phyloP scores from a whole-genome alignment of 2,329 filamentous ascomycete genomes.

The Epichloe sp. region DNA sequence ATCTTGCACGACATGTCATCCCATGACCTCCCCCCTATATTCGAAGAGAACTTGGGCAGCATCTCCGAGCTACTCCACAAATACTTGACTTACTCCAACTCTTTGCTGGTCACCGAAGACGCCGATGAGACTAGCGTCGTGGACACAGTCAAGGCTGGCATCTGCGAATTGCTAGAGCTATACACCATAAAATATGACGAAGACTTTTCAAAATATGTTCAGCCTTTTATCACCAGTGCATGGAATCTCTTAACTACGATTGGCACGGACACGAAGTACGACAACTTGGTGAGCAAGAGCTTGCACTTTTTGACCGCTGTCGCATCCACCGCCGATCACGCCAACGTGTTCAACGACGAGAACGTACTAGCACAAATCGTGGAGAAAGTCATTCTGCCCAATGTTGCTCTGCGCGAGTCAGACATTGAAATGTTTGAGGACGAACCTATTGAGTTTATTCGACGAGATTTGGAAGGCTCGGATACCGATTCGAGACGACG shows the following conservation, averaged over 20 bases:
- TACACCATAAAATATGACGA: constrained; percentile 95
- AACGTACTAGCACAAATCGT: constrained; percentile 73
- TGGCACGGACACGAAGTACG: constrained; percentile 81
- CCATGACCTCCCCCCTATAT: constrained; percentile 87
- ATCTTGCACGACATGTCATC: constrained; percentile 95
- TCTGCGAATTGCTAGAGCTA: constrained; percentile 80
- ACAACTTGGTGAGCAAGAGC: constrained; percentile 86
- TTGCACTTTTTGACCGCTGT: constrained; percentile 90
- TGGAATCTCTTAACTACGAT: constrained; percentile 85
- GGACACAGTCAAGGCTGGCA: constrained; percentile 83
- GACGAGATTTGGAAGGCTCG: constrained; percentile 86
- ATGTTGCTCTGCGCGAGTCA: constrained; percentile 80
- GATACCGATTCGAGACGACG: constrained; percentile 87
- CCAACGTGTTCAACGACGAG: constrained; percentile 73
- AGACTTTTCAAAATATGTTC: constrained; percentile 69
- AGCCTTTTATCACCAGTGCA: constrained; percentile 75
- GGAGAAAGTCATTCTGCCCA: constrained; percentile 90
- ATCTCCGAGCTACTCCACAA: constrained; percentile 78
- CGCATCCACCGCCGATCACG: constrained; percentile 63
- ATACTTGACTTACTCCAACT: constrained; percentile 81
- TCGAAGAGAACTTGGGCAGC: constrained; percentile 73
- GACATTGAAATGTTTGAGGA: constrained; percentile 96
- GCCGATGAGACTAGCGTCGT: constrained; percentile 77
- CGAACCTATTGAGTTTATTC: constrained; percentile 96
- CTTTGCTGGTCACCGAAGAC: constrained; percentile 70